These are phyloP conservation scores for Diaporthe capsici DNA, from an alignment of 2,329 filamentous ascomycete species.

Conservation along the genomic window DNA sequence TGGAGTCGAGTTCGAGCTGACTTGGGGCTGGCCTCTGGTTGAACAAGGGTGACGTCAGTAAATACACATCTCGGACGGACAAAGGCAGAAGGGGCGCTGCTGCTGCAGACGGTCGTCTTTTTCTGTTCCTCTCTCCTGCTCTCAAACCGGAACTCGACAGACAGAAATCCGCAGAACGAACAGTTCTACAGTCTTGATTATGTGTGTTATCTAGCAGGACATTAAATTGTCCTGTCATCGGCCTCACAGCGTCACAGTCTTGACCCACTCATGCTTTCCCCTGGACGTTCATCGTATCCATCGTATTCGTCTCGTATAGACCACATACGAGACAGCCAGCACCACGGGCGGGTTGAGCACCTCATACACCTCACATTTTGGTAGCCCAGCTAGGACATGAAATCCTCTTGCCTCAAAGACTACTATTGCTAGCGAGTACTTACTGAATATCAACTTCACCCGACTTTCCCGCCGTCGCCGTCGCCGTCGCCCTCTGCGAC, in stretches of 20 bases:
- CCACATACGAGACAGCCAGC: background rate
- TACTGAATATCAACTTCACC: background rate
- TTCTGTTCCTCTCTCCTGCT: background rate
- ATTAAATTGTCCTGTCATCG: background rate
- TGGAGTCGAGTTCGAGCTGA: constrained; percentile 1
- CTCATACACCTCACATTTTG: background rate
- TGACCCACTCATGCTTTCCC: constrained; percentile 7
- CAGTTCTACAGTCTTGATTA: background rate
- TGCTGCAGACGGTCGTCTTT: background rate
- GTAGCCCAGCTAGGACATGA: background rate
- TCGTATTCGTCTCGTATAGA: background rate
- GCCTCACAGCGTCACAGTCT: background rate
- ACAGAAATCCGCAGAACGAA: background rate
- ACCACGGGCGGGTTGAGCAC: background rate
- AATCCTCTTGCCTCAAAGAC: background rate
- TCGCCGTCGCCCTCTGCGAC: background rate
- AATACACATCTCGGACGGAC: constrained; percentile 13
- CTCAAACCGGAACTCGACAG: background rate
- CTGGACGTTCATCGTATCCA: background rate
- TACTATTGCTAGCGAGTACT: constrained; percentile 2
- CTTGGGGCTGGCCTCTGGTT: background rate
- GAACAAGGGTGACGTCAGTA: constrained; percentile 17
- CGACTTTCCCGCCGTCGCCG: background rate
- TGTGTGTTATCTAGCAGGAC: background rate
- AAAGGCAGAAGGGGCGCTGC: background rate